Conservation (phyloP, 495 filamentous ascomycete genomes). For the Letharia lupina region DNA sequence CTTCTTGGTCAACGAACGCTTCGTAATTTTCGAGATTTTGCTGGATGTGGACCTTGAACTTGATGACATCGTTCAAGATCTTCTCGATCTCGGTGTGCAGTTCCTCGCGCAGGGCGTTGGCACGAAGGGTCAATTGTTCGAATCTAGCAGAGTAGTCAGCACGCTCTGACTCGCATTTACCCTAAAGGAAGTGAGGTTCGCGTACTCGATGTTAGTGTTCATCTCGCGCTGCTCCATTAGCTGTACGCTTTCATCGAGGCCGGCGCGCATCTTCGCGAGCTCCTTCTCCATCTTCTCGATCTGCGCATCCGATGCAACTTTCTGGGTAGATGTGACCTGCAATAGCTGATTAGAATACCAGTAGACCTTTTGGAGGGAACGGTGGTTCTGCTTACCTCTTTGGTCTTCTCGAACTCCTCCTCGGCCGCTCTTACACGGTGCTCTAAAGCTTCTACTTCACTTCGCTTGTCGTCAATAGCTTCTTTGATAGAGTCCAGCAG, state of each 20-base stretch:
- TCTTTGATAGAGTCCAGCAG: constrained; percentile 87
- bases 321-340: constrained; percentile 69
- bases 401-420: constrained; percentile 88
- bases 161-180: background rate
- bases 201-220: constrained; percentile 89
- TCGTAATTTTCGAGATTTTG: constrained; percentile 88
- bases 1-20: constrained; percentile 81
- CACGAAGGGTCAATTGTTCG: constrained; percentile 78
- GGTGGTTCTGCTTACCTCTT: constrained; percentile 49
- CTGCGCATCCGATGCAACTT: constrained; percentile 77
- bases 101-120: constrained; percentile 80
- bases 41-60: constrained; percentile 96
- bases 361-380: background rate
- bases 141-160: constrained; percentile 46
- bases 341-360: background rate
- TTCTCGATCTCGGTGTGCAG: constrained; percentile 92
- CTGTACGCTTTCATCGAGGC: constrained; percentile 80
- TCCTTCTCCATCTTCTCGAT: constrained; percentile 99
- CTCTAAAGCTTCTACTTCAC: constrained; percentile 85
- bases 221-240: constrained; percentile 92
- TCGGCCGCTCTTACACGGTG: constrained; percentile 76
- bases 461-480: constrained; percentile 85
- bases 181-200: constrained; percentile 14
- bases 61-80: constrained; percentile 94
- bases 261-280: constrained; percentile 79